A percentile compares a stretch with the other conserved stretches of the same genome.
Conservation (phyloP, 2,329 filamentous ascomycete genomes). For the Exophiala aquamarina region DNA sequence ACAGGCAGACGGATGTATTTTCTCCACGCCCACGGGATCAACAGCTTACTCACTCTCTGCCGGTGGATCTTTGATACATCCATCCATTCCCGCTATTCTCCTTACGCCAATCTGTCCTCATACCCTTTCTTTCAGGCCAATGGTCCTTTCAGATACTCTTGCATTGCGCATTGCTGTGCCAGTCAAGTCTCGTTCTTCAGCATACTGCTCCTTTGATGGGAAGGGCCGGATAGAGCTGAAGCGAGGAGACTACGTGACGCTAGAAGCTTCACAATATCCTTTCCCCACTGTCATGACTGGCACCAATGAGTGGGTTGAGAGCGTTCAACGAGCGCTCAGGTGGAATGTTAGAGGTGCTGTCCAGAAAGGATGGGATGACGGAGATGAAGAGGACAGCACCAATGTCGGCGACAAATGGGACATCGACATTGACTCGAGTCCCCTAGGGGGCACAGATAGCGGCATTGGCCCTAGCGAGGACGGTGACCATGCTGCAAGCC, state of each 20-base stretch:
- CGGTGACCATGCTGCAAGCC: constrained; percentile 52
- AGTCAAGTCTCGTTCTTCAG: constrained; percentile 79
- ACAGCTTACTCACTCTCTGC: constrained; percentile 96
- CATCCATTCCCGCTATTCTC: constrained; percentile 93
- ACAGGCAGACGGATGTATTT: constrained; percentile 95
- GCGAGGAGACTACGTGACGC: constrained; percentile 92
- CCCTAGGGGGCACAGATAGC: constrained; percentile 43
- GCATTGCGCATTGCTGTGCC: constrained; percentile 87
- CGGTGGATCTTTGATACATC: constrained; percentile 91
- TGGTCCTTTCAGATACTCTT: constrained; percentile 95
- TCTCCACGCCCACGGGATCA: constrained; percentile 90
- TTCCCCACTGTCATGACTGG: constrained; percentile 94
- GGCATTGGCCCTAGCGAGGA: constrained; percentile 65
- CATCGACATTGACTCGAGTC: constrained; percentile 75
- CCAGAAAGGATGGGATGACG: constrained; percentile 77
- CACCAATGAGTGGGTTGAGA: constrained; percentile 94
- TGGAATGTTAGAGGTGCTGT: constrained; percentile 94
- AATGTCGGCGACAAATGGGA: constrained; percentile 71
- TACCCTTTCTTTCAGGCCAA: constrained; percentile 92
- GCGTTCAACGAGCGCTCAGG: constrained; percentile 82
- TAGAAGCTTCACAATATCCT: constrained; percentile 92
- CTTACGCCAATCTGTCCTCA: constrained; percentile 97
- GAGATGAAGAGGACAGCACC: constrained; percentile 37
- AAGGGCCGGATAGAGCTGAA: constrained; percentile 92
- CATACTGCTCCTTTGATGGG: constrained; percentile 96